phyloP scores from a whole-genome alignment of 2,329 filamentous ascomycete species.

The Kalmusia sp. region DNA sequence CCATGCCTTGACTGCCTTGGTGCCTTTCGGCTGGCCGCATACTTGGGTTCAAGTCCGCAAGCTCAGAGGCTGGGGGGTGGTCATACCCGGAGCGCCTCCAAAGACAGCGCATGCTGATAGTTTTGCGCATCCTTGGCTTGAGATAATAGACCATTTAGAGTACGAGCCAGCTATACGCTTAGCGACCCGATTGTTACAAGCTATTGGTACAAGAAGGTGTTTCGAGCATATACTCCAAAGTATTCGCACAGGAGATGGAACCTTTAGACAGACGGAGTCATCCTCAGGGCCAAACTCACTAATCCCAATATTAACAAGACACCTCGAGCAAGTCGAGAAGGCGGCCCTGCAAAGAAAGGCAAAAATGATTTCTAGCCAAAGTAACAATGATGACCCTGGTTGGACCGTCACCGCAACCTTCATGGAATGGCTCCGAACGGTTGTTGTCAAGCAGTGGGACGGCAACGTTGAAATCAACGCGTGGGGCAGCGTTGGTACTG shows the following conservation, averaged over 20 bases:
- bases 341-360: constrained; percentile 27
- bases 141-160: constrained; percentile 54
- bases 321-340: constrained; percentile 32
- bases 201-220: constrained; percentile 57
- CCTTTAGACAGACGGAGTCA: neutral
- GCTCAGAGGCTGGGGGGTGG: constrained; percentile 45
- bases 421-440: constrained; percentile 75
- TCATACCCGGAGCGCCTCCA: constrained; percentile 29
- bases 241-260: constrained; percentile 11
- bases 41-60: constrained; percentile 47
- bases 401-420: constrained; percentile 46
- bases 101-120: constrained; percentile 24
- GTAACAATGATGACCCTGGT: constrained; percentile 34
- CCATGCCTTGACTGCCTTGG: constrained; percentile 46
- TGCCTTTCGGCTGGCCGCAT: constrained; percentile 39
- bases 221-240: constrained; percentile 56
- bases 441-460: constrained; percentile 83
- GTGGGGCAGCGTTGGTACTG: constrained; percentile 77
- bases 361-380: constrained; percentile 22
- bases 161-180: constrained; percentile 60
- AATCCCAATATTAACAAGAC: constrained; percentile 27
- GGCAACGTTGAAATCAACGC: constrained; percentile 73
- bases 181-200: constrained; percentile 56
- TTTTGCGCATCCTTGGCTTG: constrained; percentile 38
- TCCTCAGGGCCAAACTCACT: constrained; percentile 9